Percentiles rank a stretch among this genome's conserved stretches.
Evolutionary conservation across 495 filamentous ascomycete genomes (phyloP).

Genomic region (Amniculicola lignicola): DNA sequence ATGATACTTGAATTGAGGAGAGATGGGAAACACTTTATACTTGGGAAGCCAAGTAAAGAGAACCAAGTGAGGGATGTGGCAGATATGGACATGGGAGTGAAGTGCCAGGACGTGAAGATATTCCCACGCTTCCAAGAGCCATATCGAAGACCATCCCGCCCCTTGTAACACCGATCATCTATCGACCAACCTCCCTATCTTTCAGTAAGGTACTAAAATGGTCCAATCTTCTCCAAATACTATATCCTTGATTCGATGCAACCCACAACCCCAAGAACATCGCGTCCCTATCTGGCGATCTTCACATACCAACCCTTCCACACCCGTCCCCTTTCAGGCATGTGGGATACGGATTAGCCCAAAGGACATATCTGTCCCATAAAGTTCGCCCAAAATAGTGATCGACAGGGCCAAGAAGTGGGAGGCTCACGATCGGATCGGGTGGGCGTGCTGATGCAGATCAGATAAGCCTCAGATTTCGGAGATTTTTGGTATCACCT

Average conservation of each 20-base stretch:
- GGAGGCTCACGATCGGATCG: background rate
- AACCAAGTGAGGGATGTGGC: no score
- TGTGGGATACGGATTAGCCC: background rate
- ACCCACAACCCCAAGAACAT: no score
- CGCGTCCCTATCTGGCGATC: background rate
- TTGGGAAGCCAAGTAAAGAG: no score
- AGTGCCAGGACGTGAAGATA: background rate
- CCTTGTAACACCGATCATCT: background rate
- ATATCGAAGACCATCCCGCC: background rate
- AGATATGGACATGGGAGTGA: background rate
- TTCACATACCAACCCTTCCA: background rate
- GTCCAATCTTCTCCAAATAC: background rate
- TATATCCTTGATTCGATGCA: no score
- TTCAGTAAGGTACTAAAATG: background rate
- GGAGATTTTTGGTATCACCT: no score
- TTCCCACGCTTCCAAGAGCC: constrained; percentile 1
- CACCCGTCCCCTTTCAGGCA: background rate
- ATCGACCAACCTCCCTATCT: background rate
- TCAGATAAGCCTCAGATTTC: constrained; percentile 4
- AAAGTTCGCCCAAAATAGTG: background rate
- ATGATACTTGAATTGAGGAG: background rate
- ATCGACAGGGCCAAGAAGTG: background rate
- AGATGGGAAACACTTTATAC: background rate
- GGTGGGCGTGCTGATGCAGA: no score
- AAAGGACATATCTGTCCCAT: background rate